Base-by-base conservation (phyloP, 495 filamentous ascomycete genomes). In the Annulohypoxylon maeteangense region DNA sequence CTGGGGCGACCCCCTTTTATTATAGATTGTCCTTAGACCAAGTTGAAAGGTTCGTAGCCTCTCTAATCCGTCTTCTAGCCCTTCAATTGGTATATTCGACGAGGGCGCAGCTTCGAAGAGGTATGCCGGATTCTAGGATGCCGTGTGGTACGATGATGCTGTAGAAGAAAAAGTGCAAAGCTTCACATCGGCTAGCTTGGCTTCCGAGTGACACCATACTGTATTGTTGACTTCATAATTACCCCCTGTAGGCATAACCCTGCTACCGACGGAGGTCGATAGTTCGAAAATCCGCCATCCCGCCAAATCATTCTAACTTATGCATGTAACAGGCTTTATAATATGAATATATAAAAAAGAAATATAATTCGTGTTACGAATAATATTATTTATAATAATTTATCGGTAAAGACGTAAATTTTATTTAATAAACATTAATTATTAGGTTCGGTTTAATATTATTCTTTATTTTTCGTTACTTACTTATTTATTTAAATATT, bases 141-240 rank as follows among this genome's bases (percentile, higher is more conserved):
- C 68, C 55, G 62, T 44, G 55, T 70, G 67, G 40, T 70, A 29
- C 67, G 67, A 70, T 62, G 16, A 42, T 29, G 18, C n/a, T n/a
- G n/a, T n/a, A n/a, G n/a, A n/a, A n/a, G n/a, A 36, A 56, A 48
- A 56, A 31, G 58, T 29, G 11, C 57, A 40, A 12, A 16, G 31
- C 14, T 32, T 51, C 53, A 55, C 56, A 14, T 48, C 70, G 70
- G 70, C n/a, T 65, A 50, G 56, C 38, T 62, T 65, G 32, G 42
- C 61, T 61, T 68, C 70, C 70, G 70, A 31, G 61, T 68, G 70
- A 68, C 61, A 66, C 60, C 47, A 72, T 51, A 55, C 60, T 70
- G 18, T 56, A 55, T 64, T 70, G 18, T 56, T 65, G 48, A 70
- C 55, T 56, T 65, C 51, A 48, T 48, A n/a, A 25, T 51, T 27